phyloP scores from a whole-genome alignment of 2,329 filamentous ascomycete genomes.

The Alternaria ethzedia region DNA sequence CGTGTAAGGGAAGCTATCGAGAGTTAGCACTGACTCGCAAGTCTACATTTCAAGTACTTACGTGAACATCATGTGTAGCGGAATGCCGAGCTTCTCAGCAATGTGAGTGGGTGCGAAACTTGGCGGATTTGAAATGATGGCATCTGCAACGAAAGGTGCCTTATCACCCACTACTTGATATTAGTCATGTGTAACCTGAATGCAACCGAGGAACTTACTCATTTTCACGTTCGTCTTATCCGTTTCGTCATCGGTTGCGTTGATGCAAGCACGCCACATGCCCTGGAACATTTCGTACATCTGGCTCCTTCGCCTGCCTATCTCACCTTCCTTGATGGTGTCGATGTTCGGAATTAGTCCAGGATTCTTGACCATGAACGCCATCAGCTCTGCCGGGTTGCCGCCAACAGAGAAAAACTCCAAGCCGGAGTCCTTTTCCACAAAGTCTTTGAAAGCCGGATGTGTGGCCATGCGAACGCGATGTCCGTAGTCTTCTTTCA shows the following conservation, averaged over 20 bases:
- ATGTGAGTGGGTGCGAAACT: constrained; percentile 79
- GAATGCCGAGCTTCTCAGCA: constrained; percentile 76
- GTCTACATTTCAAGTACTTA: constrained; percentile 52
- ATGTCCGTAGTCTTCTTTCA: constrained; percentile 75
- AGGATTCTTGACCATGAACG: constrained; percentile 86
- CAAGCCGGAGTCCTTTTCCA: constrained; percentile 72
- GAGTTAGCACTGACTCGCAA: constrained; percentile 6
- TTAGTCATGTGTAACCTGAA: constrained; percentile 7
- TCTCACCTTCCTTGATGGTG: constrained; percentile 75
- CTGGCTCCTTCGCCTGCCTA: constrained; percentile 68
- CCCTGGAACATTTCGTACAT: constrained; percentile 86
- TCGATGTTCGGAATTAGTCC: constrained; percentile 77
- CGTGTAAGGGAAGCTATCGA: constrained; percentile 70
- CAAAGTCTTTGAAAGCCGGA: constrained; percentile 76
- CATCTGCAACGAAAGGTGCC: constrained; percentile 80
- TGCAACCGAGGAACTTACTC: constrained; percentile 45
- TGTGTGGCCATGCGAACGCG: constrained; percentile 80
- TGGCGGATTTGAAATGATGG: constrained; percentile 79
- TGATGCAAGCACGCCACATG: constrained; percentile 80
- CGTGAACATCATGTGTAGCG: constrained; percentile 88
- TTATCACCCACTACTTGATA: constrained; percentile 59
- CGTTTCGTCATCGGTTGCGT: constrained; percentile 72
- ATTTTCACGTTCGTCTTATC: constrained; percentile 66
- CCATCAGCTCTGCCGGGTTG: constrained; percentile 81
- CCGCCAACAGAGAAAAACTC: constrained; percentile 85